Evolutionary conservation across 495 filamentous ascomycete species (phyloP).

Genomic region (Baudoinia panamericana): DNA sequence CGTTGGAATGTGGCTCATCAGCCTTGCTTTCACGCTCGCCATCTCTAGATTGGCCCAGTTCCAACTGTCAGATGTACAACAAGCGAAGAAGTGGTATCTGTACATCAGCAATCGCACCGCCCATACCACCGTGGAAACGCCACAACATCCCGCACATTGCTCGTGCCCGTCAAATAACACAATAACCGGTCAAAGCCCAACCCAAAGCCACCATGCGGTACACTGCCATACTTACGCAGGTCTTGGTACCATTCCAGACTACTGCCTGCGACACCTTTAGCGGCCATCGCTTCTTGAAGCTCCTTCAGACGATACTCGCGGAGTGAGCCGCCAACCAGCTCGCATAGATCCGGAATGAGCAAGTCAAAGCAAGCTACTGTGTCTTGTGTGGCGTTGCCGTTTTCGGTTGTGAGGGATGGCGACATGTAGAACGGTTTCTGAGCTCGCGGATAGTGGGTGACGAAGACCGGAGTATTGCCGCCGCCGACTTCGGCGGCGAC

Average conservation of each 20-base stretch:
- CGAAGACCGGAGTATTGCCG: conserved; percentile 61
- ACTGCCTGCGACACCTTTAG: conserved; percentile 32
- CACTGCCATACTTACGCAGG: conserved; percentile 79
- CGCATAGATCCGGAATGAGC: conserved; percentile 75
- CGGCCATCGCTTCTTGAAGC: conserved; percentile 61
- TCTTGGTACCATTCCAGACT: conserved; percentile 87
- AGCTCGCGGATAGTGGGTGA: conserved; percentile 75
- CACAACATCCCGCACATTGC: conserved; percentile 75
- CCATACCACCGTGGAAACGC: conserved; percentile 83
- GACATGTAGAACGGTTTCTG: conserved; percentile 98
- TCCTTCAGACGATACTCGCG: conserved; percentile 72
- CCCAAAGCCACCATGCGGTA: conserved; percentile 94
- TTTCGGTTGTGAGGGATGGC: conserved; percentile 28
- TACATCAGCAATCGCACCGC: conserved; percentile 86
- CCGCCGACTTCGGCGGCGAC: conserved; percentile 59
- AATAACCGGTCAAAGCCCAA: conserved; percentile 85
- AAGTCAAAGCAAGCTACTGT: conserved; percentile 95
- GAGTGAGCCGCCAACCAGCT: conserved; percentile 84
- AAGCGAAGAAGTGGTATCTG: background rate
- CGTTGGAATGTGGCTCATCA: too few species aligned
- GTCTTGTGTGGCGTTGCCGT: background rate
- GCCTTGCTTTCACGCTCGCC: too few species aligned
- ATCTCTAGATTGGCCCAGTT: too few species aligned
- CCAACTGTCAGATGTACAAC: too few species aligned
- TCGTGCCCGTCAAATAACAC: conserved; percentile 69